Conservation (phyloP, 495 filamentous ascomycete genomes). For the Aspergillus cavernicola region DNA sequence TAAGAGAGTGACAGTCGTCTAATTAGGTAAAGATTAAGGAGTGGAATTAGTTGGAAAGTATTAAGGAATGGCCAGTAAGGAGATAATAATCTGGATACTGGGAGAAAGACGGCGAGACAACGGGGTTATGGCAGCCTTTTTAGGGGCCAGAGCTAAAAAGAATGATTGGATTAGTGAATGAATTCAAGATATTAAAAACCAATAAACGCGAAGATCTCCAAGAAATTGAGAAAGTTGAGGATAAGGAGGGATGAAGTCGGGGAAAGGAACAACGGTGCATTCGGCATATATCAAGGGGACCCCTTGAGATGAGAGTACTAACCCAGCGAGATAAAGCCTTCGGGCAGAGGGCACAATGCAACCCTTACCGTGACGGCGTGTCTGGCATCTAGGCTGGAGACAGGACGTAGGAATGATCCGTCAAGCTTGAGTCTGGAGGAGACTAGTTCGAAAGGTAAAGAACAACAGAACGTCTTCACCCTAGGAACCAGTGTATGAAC, state of each 20-base stretch:
- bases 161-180: conserved; percentile 40
- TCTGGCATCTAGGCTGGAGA: conserved; percentile 50
- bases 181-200: conserved; percentile 23
- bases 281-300: conserved; percentile 20
- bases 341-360: conserved; percentile 47
- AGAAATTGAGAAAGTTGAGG: conserved; percentile 2
- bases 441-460: conserved; percentile 53
- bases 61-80: conserved; percentile 43
- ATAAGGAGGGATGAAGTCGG: conserved; percentile 14
- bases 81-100: conserved; percentile 39
- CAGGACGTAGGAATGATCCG: conserved; percentile 51
- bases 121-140: conserved; percentile 35
- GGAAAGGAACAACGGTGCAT: conserved; percentile 26
- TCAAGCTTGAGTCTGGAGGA: conserved; percentile 37
- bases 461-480: conserved; percentile 72
- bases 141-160: conserved; percentile 39
- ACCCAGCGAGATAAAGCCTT: conserved; percentile 48
- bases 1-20: conserved; percentile 55
- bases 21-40: conserved; percentile 48
- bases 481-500: conserved; percentile 36
- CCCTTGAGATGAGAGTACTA: conserved; percentile 36
- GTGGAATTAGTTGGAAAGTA: conserved; percentile 53
- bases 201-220: conserved; percentile 3
- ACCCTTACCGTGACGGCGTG: conserved; percentile 66
- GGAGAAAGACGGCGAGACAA: conserved; percentile 35